phyloP scores from a whole-genome alignment of 495 filamentous ascomycete species.

The Penicillium lividum region DNA sequence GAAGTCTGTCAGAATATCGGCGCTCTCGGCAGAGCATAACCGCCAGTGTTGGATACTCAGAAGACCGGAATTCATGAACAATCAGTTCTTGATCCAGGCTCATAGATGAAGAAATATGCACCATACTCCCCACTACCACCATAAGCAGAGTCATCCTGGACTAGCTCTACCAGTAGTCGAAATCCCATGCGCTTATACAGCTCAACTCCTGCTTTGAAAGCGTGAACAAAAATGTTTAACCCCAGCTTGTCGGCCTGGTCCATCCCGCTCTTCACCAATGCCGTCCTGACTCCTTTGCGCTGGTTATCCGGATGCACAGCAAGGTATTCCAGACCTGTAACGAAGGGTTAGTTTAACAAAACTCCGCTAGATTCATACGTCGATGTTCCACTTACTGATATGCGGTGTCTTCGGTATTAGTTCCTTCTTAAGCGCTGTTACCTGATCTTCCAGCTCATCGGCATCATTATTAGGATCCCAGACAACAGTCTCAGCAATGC shows the following conservation, averaged over 20 bases:
- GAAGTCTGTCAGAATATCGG: no score
- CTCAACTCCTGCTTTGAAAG: background rate
- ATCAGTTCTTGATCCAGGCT: background rate
- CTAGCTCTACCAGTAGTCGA: background rate
- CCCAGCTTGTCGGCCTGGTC: background rate
- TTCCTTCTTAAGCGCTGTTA: background rate
- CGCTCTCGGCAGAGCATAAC: no score
- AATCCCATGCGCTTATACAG: background rate
- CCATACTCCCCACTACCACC: constrained; percentile 3
- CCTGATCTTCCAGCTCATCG: background rate
- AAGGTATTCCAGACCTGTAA: background rate
- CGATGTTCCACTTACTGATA: background rate
- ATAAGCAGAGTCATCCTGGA: background rate
- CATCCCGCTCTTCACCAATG: background rate
- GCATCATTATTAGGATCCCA: background rate
- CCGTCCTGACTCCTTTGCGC: background rate
- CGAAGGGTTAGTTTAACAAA: background rate
- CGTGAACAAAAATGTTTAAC: constrained; percentile 1
- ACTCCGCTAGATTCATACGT: background rate
- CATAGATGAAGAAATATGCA: constrained; percentile 6
- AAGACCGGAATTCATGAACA: background rate
- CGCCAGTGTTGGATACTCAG: no score
- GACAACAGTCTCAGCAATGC: background rate
- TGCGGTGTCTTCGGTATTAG: background rate
- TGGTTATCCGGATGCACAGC: background rate